Base-by-base conservation (phyloP, 495 filamentous ascomycete genomes). In the Lindgomyces ingoldianus region DNA sequence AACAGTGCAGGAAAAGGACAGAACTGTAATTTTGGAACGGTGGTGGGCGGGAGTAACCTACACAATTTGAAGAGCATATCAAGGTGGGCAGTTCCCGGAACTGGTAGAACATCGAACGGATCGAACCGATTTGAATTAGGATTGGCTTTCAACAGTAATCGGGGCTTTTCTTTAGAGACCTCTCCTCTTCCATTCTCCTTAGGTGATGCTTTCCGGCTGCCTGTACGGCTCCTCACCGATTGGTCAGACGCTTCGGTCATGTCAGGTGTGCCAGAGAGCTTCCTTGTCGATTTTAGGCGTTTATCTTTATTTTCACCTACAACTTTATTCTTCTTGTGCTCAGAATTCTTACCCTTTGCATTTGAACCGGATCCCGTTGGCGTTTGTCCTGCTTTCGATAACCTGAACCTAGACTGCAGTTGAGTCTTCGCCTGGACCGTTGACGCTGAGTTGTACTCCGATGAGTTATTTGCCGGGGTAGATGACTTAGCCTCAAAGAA, bases 71-170 rank as follows among this genome's bases (percentile, higher is more conserved):
- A 63, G 9, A 68, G 44, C 16, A 60, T 36, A 26, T 68, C 60
- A 18, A 68, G 21, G 19, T 64, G 48, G 4, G 47, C 42, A 2
- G 60, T 60, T n/a, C 58, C 65, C 22, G 65, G 65, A 21, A 68
- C 56, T 14, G 65, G 65, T 12, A 68, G 24, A 4, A 58, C 53
- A 44, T 68, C 55, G 29, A 68, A 68, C 2, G 65, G 65, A 29
- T 68, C 65, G 56, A 55, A 64, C 8, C 65, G 53, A 62, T 68
- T 52, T 2, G 65, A 45, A 48, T 29, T 63, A 4, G 65, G 65
- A n/a, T 51, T 59, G 16, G 51, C 59, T 12, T 44, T 64, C 4
- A 64, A 21, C 30, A 52, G 10, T 11, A 58, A 10, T 41, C 46
- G 53, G 19, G 9, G 11, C 1, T 30, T 46, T 4, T 4, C 19